Evolutionary conservation across 1,139 yeast genomes (phyloP), one percentile per base, ranked within the genome.

Genomic region (Martiniozyma asiatica): DNA sequence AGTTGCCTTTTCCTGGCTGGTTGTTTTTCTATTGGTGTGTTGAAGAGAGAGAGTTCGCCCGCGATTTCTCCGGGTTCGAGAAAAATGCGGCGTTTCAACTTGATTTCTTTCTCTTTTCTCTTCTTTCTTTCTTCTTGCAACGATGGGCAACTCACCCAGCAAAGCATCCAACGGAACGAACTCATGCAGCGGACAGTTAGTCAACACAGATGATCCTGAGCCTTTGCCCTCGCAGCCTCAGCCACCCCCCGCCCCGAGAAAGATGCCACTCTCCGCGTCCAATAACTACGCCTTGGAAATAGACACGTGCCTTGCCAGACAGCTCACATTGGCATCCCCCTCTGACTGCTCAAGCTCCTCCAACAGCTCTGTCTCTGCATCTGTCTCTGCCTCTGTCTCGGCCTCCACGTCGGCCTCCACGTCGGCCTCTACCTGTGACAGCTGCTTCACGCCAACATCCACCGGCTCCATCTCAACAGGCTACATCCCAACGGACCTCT

Each of bases 111-210:
- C 26, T 25, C 11, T 4, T 20, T 21, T 9, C 8, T 21, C 11
- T 24, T 14, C n/a, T 27, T 17, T 12, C 10, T 14, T 11, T 25
- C 8, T 14, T 9, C 10, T 24, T 13, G 8, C 24, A 25, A 36
- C 14, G 30, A 69, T 69, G 76, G 75, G 76, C 58, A 68, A 67
- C 53, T 66, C 70, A 65, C 74, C 74, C 55, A 48, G 50, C 36
- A 45, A 43, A 40, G 48, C 44, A 45, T 48, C 25, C 14, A 28
- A 24, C 26, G n/a, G n/a, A n/a, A 18, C 23, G 5, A 34, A 38
- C 29, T 65, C 73, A 33, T 35, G 46, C 29, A 39, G 35, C 36
- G 32, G 44, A 18, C 18, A 40, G 14, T 22, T 35, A 10, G 29
- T 38, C 5, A 20, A 31, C 6, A 15, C 35, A 19, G 56, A 51